phyloP scores from a whole-genome alignment of 2,329 filamentous ascomycete genomes.

The Aspergillus sp. region DNA sequence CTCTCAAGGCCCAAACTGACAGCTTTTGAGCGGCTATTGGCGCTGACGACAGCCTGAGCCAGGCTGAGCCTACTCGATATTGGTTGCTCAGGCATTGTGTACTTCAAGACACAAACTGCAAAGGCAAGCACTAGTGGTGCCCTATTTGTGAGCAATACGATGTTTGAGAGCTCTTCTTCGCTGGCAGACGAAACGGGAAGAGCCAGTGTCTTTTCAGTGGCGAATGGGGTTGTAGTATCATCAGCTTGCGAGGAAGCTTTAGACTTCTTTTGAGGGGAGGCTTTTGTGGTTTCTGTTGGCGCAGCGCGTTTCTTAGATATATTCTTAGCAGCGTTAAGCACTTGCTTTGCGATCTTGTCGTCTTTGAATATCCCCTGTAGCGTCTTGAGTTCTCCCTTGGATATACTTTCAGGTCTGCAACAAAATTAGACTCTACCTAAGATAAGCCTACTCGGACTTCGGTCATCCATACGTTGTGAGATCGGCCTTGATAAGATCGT shows the following conservation, averaged over 20 bases:
- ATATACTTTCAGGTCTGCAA: constrained; percentile 42
- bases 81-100: constrained; percentile 84
- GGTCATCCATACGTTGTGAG: constrained; percentile 39
- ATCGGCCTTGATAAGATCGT: constrained; percentile 52
- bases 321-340: constrained; percentile 58
- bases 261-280: constrained; percentile 41
- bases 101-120: constrained; percentile 68
- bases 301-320: constrained; percentile 55
- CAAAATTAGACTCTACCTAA: constrained; percentile 9
- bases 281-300: constrained; percentile 30
- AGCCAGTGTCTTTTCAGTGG: constrained; percentile 34
- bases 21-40: constrained; percentile 76
- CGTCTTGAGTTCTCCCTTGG: constrained; percentile 47
- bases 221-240: constrained; percentile 25
- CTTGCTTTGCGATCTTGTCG: constrained; percentile 57
- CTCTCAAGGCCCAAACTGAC: constrained; percentile 70
- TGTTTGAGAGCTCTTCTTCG: constrained; percentile 59
- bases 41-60: constrained; percentile 79
- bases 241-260: constrained; percentile 17
- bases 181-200: constrained; percentile 37
- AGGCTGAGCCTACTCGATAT: constrained; percentile 79
- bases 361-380: constrained; percentile 50
- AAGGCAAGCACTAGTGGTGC: constrained; percentile 82
- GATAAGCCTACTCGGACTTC: neutral
- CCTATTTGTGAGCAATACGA: constrained; percentile 70